phyloP scores from a whole-genome alignment of 371 early-diverging fungal species.

The Paramicrosporidium saccamoebae region DNA sequence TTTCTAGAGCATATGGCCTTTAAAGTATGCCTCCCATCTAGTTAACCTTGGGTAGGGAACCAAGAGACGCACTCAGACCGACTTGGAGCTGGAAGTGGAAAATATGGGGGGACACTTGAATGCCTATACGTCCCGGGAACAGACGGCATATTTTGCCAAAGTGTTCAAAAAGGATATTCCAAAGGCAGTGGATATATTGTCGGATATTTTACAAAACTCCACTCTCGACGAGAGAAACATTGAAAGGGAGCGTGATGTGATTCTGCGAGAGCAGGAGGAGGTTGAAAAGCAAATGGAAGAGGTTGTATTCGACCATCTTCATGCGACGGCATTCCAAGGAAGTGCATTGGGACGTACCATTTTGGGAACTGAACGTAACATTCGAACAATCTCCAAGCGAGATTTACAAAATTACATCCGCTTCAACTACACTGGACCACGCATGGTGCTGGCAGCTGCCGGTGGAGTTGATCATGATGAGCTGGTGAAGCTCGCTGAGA shows the following conservation, averaged over 20 bases:
- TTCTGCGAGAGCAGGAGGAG: constrained; percentile 75
- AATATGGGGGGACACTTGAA: constrained; percentile 89
- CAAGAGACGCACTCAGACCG: constrained; percentile 33
- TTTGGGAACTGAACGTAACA: constrained; percentile 67
- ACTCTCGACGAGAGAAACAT: constrained; percentile 42
- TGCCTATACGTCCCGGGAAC: constrained; percentile 90
- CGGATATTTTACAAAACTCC: constrained; percentile 76
- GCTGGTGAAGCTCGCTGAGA: constrained; percentile 53
- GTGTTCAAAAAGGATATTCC: constrained; percentile 51
- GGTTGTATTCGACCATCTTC: constrained; percentile 76
- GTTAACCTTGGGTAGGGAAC: constrained; percentile 26
- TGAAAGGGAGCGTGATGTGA: constrained; percentile 75
- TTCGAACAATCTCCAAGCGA: constrained; percentile 36
- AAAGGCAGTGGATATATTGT: constrained; percentile 54
- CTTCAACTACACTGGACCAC: constrained; percentile 73
- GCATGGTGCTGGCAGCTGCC: constrained; percentile 76
- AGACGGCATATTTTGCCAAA: constrained; percentile 88
- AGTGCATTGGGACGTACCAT: constrained; percentile 69
- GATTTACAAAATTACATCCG: constrained; percentile 54
- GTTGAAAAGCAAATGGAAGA: constrained; percentile 82
- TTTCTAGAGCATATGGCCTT: constrained; percentile 94
- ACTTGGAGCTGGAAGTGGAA: constrained; percentile 72
- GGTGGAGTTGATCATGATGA: constrained; percentile 79
- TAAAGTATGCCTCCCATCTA: constrained; percentile 22
- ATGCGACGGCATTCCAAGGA: constrained; percentile 74